Conservation (phyloP, 202 grass and related monocot genomes). For the Setaria viridis region DNA sequence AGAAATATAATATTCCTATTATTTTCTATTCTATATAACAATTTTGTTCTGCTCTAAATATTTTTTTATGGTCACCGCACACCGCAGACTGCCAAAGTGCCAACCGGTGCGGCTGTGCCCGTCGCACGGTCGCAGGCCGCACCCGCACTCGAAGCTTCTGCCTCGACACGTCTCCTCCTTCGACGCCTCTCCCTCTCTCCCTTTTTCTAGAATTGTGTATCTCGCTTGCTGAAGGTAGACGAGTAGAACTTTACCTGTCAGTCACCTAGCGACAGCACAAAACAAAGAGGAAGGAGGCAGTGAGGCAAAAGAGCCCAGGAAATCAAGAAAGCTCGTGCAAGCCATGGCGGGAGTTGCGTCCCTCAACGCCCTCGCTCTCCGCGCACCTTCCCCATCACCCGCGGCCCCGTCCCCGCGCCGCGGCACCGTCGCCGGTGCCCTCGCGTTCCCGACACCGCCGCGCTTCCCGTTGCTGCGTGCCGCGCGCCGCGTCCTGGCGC, state of each 20-base stretch:
- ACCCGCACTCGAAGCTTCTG: not conserved
- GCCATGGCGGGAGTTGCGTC: conserved; percentile 58
- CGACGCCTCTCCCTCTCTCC: not conserved
- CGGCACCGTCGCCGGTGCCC: not conserved
- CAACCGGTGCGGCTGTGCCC: too few species aligned
- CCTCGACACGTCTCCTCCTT: not conserved
- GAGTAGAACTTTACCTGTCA: too few species aligned
- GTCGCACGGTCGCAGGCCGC: too few species aligned
- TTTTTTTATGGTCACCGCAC: too few species aligned
- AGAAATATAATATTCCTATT: too few species aligned
- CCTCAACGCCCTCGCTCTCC: conserved; percentile 56
- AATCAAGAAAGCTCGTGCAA: not conserved
- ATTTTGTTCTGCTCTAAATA: too few species aligned
- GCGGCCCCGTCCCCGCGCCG: not conserved
- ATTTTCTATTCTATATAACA: too few species aligned
- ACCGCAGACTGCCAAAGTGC: too few species aligned
- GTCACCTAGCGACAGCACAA: too few species aligned
- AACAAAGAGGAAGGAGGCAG: not conserved
- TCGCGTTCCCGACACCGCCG: not conserved
- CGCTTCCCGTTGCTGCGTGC: conserved; percentile 49
- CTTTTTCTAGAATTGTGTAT: too few species aligned
- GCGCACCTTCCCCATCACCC: conserved; percentile 31
- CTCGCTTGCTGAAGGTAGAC: too few species aligned
- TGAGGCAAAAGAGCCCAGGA: not conserved
- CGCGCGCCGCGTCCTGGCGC: not conserved